A percentile compares a stretch with the other conserved stretches of the same genome.
These are phyloP conservation scores for Westerdykella ornata DNA, from an alignment of 2,329 filamentous ascomycete species.

Conservation along the genomic window DNA sequence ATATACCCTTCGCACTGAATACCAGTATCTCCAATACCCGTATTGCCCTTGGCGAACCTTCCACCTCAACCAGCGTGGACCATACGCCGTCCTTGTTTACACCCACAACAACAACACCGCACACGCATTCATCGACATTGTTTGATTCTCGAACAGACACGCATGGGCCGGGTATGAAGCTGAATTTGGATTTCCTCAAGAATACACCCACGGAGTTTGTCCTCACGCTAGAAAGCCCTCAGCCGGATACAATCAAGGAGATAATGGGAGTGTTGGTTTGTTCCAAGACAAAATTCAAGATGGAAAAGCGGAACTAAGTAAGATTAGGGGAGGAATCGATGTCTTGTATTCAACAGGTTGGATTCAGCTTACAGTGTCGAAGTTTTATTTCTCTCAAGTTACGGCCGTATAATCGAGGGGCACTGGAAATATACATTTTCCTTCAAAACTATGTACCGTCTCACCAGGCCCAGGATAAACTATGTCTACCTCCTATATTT, in stretches of 20 bases:
- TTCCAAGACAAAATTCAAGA: slow-evolving; percentile 1
- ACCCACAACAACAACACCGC: too few species aligned
- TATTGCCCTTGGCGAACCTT: too few species aligned
- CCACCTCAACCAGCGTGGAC: too few species aligned
- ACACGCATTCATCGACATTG: too few species aligned
- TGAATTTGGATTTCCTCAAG: background rate
- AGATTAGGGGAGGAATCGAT: background rate
- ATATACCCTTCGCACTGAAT: background rate
- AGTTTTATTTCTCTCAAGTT: too few species aligned
- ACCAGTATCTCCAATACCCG: background rate
- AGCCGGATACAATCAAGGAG: background rate
- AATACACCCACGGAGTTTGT: background rate
- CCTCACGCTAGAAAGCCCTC: background rate
- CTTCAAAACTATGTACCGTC: too few species aligned
- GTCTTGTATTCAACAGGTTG: background rate
- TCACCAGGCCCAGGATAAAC: too few species aligned
- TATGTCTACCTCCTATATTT: too few species aligned
- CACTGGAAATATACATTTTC: too few species aligned
- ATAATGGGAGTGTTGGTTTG: background rate
- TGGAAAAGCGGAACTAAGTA: background rate
- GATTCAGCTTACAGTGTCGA: too few species aligned
- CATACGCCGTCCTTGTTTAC: too few species aligned
- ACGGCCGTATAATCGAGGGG: too few species aligned
- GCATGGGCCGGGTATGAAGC: background rate
- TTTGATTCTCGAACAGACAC: background rate